Conservation (phyloP, 108 stramenopile genomes). For the Cyclostephanos tholiformis region DNA sequence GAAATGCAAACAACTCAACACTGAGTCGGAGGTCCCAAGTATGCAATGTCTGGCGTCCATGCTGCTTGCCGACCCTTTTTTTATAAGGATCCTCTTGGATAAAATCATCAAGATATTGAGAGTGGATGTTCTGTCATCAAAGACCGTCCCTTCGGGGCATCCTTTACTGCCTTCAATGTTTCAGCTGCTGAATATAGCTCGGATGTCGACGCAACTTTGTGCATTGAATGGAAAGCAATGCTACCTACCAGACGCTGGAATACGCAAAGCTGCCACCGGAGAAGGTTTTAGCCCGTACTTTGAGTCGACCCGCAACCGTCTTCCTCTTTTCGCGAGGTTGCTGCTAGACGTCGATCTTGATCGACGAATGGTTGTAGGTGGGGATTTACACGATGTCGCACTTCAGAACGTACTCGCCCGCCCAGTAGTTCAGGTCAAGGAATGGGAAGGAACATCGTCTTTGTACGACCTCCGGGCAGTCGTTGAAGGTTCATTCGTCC, state of each 20-base stretch:
- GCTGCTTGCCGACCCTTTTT: conserved; percentile 87
- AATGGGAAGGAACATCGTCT: conserved; percentile 45
- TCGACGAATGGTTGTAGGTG: conserved; percentile 58
- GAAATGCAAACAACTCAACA: conserved; percentile 57
- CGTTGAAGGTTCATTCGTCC: conserved; percentile 69
- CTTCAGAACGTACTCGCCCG: conserved; percentile 33
- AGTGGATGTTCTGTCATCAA: conserved; percentile 56
- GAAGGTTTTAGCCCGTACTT: conserved; percentile 55
- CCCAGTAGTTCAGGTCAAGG: conserved; percentile 17
- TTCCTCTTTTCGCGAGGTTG: conserved; percentile 68
- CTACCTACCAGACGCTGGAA: conserved; percentile 67
- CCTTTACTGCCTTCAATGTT: conserved; percentile 71
- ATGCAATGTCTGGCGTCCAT: conserved; percentile 84
- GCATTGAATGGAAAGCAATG: conserved; percentile 66
- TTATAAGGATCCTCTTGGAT: conserved; percentile 74
- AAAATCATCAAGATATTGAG: conserved; percentile 65
- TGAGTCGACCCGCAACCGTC: conserved; percentile 60
- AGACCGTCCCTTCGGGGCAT: conserved; percentile 60
- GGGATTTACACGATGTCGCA: conserved; percentile 69
- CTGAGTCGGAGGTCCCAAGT: conserved; percentile 60
- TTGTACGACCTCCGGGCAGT: conserved; percentile 63
- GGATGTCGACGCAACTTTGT: conserved; percentile 79
- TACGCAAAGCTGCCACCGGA: conserved; percentile 34
- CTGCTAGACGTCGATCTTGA: conserved; percentile 78
- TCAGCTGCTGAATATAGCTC: conserved; percentile 80